Evolutionary conservation across 176 grass and related monocot genomes (phyloP).

Genomic region (Musa itinerans): DNA sequence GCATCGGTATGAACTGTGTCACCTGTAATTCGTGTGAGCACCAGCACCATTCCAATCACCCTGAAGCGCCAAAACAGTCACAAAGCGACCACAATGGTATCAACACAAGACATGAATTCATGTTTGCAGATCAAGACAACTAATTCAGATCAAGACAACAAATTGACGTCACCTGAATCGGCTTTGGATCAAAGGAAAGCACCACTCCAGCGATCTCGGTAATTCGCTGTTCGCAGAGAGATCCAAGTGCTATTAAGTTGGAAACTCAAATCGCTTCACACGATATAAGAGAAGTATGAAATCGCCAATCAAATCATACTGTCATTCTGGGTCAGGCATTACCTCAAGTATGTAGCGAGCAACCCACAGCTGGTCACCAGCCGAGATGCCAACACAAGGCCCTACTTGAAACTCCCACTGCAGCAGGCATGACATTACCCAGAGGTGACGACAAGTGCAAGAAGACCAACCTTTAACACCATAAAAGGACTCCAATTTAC

Average conservation of each 20-base stretch:
- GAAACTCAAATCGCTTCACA: too few species aligned
- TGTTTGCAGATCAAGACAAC: background rate
- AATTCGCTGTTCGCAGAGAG: conserved; percentile 48
- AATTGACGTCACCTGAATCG: conserved; percentile 37
- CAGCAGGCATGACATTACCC: background rate
- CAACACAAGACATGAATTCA: too few species aligned
- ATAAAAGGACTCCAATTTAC: conserved; percentile 16
- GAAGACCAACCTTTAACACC: too few species aligned
- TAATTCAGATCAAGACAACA: background rate
- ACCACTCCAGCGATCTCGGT: conserved; percentile 81
- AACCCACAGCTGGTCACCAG: conserved; percentile 56
- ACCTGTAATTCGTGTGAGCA: conserved; percentile 88
- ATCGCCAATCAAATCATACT: background rate
- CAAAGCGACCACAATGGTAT: too few species aligned
- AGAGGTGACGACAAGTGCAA: too few species aligned
- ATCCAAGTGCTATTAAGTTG: too few species aligned
- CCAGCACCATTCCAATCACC: conserved; percentile 95
- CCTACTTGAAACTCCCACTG: conserved; percentile 99
- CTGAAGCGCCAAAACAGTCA: background rate
- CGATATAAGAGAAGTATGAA: too few species aligned
- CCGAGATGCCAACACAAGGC: conserved; percentile 75
- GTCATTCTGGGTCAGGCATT: background rate
- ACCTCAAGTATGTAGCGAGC: conserved; percentile 87
- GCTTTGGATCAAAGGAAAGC: conserved; percentile 85
- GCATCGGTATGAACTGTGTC: background rate